phyloP scores from a whole-genome alignment of 345 rosid genomes.

The Gossypium sturtianum region DNA sequence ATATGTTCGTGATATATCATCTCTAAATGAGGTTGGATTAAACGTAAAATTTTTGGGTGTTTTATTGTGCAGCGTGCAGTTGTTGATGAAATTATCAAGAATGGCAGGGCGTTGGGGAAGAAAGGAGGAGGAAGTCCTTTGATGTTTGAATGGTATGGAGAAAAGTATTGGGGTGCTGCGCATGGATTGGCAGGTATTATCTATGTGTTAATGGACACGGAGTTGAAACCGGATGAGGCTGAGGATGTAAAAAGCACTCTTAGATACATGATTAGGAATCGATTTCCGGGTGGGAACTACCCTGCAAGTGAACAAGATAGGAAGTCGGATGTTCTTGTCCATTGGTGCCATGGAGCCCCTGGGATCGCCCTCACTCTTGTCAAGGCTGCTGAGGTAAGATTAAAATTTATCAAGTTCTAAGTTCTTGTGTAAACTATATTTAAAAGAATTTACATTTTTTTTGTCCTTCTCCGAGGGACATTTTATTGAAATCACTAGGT shows the following conservation, averaged over 20 bases:
- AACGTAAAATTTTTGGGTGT: neutral
- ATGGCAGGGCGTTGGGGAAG: conserved; percentile 38
- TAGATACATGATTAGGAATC: conserved; percentile 45
- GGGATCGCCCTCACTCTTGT: conserved; percentile 59
- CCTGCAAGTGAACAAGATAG: conserved; percentile 47
- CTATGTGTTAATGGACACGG: conserved; percentile 55
- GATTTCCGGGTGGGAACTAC: conserved; percentile 57
- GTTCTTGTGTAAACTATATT: neutral
- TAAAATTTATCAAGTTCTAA: neutral
- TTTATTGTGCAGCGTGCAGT: conserved; percentile 33
- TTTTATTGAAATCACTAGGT: neutral
- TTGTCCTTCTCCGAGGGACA: neutral
- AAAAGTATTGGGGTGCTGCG: conserved; percentile 75
- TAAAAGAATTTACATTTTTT: neutral
- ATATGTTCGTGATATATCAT: neutral
- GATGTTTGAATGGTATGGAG: conserved; percentile 68
- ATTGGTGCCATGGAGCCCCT: conserved; percentile 83
- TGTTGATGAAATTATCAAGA: conserved; percentile 42
- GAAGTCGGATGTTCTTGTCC: conserved; percentile 44
- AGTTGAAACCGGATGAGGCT: conserved; percentile 54
- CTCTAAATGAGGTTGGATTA: neutral
- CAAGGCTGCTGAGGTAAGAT: conserved; percentile 59
- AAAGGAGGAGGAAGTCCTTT: conserved; percentile 39
- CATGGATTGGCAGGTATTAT: conserved; percentile 72
- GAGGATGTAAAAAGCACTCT: conserved; percentile 54